Conservation (phyloP, 176 grass and related monocot genomes). For the Themeda triandra region DNA sequence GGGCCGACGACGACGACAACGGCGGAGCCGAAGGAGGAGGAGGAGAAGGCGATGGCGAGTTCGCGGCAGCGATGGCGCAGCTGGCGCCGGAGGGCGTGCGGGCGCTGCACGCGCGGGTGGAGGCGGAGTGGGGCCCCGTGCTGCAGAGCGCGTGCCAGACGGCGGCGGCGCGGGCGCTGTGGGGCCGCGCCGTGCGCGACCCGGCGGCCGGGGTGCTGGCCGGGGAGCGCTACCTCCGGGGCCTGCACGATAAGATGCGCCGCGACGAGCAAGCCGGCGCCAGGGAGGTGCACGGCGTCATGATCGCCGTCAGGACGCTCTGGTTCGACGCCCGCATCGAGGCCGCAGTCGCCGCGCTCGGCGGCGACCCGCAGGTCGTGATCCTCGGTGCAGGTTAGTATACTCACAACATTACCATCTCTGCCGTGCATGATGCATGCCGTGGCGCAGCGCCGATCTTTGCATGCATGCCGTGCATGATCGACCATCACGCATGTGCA, state of each 20-base stretch:
- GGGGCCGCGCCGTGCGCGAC: constrained; percentile 58
- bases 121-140: constrained; percentile 70
- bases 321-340: constrained; percentile 84
- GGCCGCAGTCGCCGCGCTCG: constrained; percentile 55
- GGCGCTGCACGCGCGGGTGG: constrained; percentile 68
- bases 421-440: neutral
- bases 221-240: constrained; percentile 62
- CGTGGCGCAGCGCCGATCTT: too few relatives aligned
- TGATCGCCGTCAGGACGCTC: constrained; percentile 81
- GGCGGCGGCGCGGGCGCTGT: constrained; percentile 81
- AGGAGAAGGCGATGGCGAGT: neutral
- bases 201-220: constrained; percentile 74
- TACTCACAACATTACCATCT: neutral
- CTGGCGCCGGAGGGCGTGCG: constrained; percentile 55
- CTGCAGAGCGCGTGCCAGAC: constrained; percentile 94
- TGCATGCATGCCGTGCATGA: neutral
- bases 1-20: neutral
- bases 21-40: neutral
- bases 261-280: constrained; percentile 67
- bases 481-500: neutral
- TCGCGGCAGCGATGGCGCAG: constrained; percentile 41
- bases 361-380: constrained; percentile 65
- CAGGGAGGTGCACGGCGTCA: constrained; percentile 73
- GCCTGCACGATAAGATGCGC: constrained; percentile 66
- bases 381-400: constrained; percentile 94